A percentile compares a stretch with the other conserved stretches of the same genome.
These are phyloP conservation scores for Epithemia pelagica DNA, from an alignment of 108 stramenopile species.

Conservation along the genomic window DNA sequence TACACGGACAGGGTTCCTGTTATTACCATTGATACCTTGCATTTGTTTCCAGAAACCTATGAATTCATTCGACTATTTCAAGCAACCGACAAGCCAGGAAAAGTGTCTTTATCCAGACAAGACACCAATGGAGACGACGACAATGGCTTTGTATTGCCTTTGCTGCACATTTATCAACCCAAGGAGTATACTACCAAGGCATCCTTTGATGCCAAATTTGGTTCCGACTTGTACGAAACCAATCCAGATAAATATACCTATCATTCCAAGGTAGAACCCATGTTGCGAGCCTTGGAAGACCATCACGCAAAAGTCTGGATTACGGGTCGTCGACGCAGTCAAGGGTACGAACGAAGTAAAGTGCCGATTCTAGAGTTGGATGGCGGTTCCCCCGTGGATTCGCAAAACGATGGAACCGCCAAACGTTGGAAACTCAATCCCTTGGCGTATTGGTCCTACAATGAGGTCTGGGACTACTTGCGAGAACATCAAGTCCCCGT, in stretches of 20 bases:
- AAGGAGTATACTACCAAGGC: neutral
- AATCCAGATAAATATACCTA: conserved; percentile 32
- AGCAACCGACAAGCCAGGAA: neutral
- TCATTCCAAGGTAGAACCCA: conserved; percentile 36
- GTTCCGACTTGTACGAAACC: conserved; percentile 17
- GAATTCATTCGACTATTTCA: conserved; percentile 22
- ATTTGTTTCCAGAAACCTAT: conserved; percentile 39
- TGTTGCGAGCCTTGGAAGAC: conserved; percentile 20
- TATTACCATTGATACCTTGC: conserved; percentile 39
- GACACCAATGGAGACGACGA: neutral
- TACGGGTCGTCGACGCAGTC: conserved; percentile 35
- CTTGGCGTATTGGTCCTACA: conserved; percentile 36
- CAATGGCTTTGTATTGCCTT: conserved; percentile 1
- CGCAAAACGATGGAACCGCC: neutral
- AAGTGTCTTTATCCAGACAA: neutral
- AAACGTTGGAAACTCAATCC: conserved; percentile 36
- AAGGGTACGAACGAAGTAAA: conserved; percentile 31
- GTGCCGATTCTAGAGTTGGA: conserved; percentile 28
- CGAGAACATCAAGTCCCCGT: conserved; percentile 27
- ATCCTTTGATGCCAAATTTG: conserved; percentile 25
- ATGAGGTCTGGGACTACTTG: conserved; percentile 39
- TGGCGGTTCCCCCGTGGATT: neutral
- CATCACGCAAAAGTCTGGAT: conserved; percentile 34
- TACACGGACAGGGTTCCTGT: conserved; percentile 22
- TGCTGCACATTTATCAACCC: conserved; percentile 2